Conservation (phyloP, 2,329 filamentous ascomycete species). For the Pezicula rhizophila region DNA sequence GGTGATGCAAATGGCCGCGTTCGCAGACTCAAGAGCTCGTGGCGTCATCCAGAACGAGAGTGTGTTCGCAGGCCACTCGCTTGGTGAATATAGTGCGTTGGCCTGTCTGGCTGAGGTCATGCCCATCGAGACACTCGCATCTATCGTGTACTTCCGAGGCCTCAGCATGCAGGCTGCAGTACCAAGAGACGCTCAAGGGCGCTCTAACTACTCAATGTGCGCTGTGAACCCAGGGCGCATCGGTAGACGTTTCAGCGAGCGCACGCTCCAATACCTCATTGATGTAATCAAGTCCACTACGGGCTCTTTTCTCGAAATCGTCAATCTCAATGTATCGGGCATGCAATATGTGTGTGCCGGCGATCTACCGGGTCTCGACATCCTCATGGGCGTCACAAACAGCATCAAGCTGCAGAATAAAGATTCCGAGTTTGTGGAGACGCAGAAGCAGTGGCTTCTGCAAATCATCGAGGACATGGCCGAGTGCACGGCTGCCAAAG, state of each 20-base stretch:
- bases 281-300: conserved; percentile 80
- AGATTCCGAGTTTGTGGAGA: no score
- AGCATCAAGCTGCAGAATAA: no score
- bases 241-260: no score
- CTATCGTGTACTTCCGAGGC: conserved; percentile 66
- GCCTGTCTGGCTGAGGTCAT: conserved; percentile 92
- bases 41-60: conserved; percentile 91
- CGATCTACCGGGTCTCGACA: no score
- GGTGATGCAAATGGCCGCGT: conserved; percentile 98
- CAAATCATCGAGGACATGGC: no score
- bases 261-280: no score
- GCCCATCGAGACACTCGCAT: conserved; percentile 92
- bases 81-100: conserved; percentile 95
- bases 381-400: no score
- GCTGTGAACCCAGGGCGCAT: conserved; percentile 95
- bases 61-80: conserved; percentile 91
- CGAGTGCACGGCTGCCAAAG: no score
- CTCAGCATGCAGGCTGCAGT: conserved; percentile 48
- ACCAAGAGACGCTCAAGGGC: conserved; percentile 81
- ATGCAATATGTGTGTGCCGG: conserved; percentile 28
- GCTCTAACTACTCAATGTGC: conserved; percentile 97
- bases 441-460: no score
- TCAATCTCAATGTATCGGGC: conserved; percentile 74
- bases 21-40: conserved; percentile 93
- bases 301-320: conserved; percentile 91